Base-by-base conservation (phyloP, 1,139 yeast genomes). In the Arxiozyma telluris region DNA sequence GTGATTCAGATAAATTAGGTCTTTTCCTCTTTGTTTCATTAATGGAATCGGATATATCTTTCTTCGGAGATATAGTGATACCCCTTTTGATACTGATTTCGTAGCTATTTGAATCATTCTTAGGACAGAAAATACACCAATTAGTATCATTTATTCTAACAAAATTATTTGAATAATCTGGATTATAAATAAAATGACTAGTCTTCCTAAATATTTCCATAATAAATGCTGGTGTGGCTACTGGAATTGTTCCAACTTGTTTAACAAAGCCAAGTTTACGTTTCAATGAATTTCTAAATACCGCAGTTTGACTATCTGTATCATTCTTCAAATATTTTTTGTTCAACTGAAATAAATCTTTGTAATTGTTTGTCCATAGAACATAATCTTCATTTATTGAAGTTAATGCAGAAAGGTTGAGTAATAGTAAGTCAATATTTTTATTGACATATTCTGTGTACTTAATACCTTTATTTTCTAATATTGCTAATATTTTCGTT, bases 341-440 rank as follows among this genome's bases (percentile, higher is more conserved):
- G 53, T 58, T 59, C 41, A 55, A 53, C 18, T 47, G 49, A 47
- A 67, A 66, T 53, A 68, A 54, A 47, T 64, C 63, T 27, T 63
- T 61, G 50, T 62, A 66, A 39, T 65, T 57, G 52, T 67, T 67
- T 20, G 62, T 54, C 68, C 71, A 64, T 39, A 68, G 51, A 5
- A 62, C 53, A 50, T 65, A 66, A 12, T 57, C 70, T 64, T 47
- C 64, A 54, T 55, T 76, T 9, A 65, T 64, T 44, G 64, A 63
- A n/a, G 60, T 62, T 41, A 72, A 63, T 0, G 74, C 64, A 1
- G 73, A 62, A 5, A 86, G 73, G 60, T 84, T 83, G 1, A 88
- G 76, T 2, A 90, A 69, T 41, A 90, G 71, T 20, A 88, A 61
- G 64, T 87, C 90, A 44, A 89, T 74, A 12, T 76, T 72, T 21